Base-by-base conservation (phyloP, 352 stramenopile species). In the Plasmopara muralis region DNA sequence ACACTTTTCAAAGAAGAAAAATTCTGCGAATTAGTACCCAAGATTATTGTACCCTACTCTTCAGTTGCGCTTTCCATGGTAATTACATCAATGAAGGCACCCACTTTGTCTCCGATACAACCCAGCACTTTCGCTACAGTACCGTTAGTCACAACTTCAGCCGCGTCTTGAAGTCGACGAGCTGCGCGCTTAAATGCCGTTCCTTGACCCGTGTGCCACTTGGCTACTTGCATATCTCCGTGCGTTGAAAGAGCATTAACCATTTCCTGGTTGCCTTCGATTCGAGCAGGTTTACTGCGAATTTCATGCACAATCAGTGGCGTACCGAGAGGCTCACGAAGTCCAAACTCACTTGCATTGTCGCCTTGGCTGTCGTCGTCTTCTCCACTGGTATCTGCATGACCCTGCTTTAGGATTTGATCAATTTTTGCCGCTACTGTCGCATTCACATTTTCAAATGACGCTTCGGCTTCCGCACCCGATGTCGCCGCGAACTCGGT, bases 71-170 rank as follows among this genome's bases (percentile, higher is more conserved):
- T 25, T 30, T 49, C 30, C 28, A 9, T 40, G 28, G 18, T 34
- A 18, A 49, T 7, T 13, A 18, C 14, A 15, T 49, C 43, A 16
- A 49, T 39, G 15, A 49, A 49, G 2, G 13, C 8, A 4, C 13
- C 30, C 29, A 49, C 43, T 9, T 49, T 39, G 43, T 49, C 30
- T 30, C 43, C 43, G 9, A 49, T 49, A 15, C 14, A 40, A 15
- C n/a, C 43, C n/a, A 49, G 39, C 2, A 14, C 30, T 30, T 49
- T 40, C 9, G 30, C 30, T n/a, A 39, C 43, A 25, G 7, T 40
- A 5, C 43, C 30, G 15, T 31, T 49, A n/a, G 14, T 49, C 15
- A 49, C 43, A 6, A 39, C 18, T 15, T 40, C 43, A n/a, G 30
- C 29, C 20, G 20, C 20, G 20, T 25, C 20, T 25, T 25, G 20